Base-by-base conservation (phyloP, 139 green algal genomes). In the Astrephomene gubernaculifera region DNA sequence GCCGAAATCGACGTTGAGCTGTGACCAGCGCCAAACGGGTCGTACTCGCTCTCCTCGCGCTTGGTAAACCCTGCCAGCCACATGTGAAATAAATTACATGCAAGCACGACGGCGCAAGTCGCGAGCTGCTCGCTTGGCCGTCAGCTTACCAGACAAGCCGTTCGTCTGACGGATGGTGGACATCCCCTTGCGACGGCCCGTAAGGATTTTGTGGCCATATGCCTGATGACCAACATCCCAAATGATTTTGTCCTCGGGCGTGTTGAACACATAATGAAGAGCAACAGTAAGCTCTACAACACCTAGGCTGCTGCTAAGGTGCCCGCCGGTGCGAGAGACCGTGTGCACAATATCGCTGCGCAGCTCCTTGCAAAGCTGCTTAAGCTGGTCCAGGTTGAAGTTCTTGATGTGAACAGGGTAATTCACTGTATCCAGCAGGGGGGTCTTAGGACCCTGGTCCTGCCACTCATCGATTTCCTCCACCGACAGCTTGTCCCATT, bases 121-220 rank as follows among this genome's bases (percentile, higher is more conserved):
- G 49, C 12, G 49, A 25, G 12, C 49, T 57, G 14, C 49, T 17
- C 12, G 12, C n/a, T 61, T 29, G 33, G 10, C 68, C 54, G 24
- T 43, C 45, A 33, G 29, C 89, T 31, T 44, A 97, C 95, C 95
- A 75, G 96, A 98, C 29, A 99, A 91, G 54, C 97, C 97, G 31
- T 93, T 92, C 29, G 95, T 96, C 87, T 97, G 94, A 33, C 97
- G 91, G 79, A 99, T 99, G 61, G 95, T 98, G 68, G 57, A 68
- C 97, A 99, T 99, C n/a, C 88, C 76, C 41, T 68, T 82, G 22
- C 97, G 91, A 22, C 97, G 87, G 4, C 97, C 97, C 1, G 97
- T 99, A 69, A 99, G 88, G 65, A 99, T 99, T 88, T 99, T 99
- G 90, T 99, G 97, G 17, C 94, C 95, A 85, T 99, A 99, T 0